Base-by-base conservation (phyloP, 306 rosid species). In the Pterocarpus santalinus region DNA sequence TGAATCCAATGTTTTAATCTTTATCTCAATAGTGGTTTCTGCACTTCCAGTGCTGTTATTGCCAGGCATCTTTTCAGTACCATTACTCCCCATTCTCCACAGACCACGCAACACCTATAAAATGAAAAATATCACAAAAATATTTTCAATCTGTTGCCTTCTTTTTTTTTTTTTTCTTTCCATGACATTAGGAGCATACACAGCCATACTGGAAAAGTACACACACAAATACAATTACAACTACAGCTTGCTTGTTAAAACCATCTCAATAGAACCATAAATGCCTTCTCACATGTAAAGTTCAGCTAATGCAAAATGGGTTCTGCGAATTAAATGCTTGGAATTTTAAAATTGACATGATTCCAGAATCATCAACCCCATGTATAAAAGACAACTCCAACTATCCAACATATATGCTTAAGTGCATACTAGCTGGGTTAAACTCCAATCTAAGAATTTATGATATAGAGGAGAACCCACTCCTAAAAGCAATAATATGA, bases 1-100 rank as follows among this genome's bases (percentile, higher is more conserved):
- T 75, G 97, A 90, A 83, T 96, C 98, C 91, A 96, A 85, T 73
- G 98, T 96, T 83, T 92, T 96, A 61, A 96, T 85, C 85, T 96
- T 96, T 73, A 96, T 96, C 90, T 96, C 97, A 69, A 96, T 94
- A 33, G 89, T 72, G 15, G 99, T 46, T 85, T 90, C 98, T 82
- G 94, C 83, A 80, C 85, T 87, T 84, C 73, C 97, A 69, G 82
- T 78, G 65, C 47, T 87, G 85, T 53, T 81, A 73, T 47, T 55
- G 77, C 58, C 78, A 55, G 83, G 75, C 73, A 87, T 67, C 73
- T 76, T 85, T 49, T 75, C 90, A 57, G 80, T 60, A 47, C 79
- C 60, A 65, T 81, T 85, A 71, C 89, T 93, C 77, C 95, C 98
- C 99, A 95, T 95, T 67, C 86, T 88, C 84, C 85, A 73, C 82